Base-by-base conservation (phyloP, 208 protist genomes). In the Balamuthia mandrillaris region DNA sequence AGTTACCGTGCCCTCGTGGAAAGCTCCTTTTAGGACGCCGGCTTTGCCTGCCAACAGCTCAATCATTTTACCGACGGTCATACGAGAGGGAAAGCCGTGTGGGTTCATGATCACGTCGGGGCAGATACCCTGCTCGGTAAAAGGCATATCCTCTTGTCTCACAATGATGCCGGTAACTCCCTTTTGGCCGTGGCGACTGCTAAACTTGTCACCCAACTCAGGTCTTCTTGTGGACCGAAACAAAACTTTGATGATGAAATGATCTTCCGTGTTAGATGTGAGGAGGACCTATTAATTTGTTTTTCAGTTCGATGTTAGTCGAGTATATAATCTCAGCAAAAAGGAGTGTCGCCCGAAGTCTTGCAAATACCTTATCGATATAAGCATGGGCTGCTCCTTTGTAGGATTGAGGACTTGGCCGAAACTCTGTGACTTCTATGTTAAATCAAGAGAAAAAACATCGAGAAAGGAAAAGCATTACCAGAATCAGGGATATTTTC, bases 61-160 rank as follows among this genome's bases (percentile, higher is more conserved):
- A n/a, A 99, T 96, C 83, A 99, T 90, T 90, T 99, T 99, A 16
- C 98, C 99, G 9, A 99, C 97, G n/a, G 99, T 99, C 98, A 99
- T 99, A 83, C 99, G 97, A 83, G 96, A 98, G 21, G 99, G 99
- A 90, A 99, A 99, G 75, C 98, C 99, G 90, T 99, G 99, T 18
- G 99, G 99, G 90, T 99, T 99, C 98, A 99, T 99, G 91, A 99
- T 99, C 89, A 99, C 98, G 88, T 99, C 99, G 0, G 99, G 99
- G 61, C 90, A 97, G 39, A 93, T 88, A 51, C 90, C 91, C 7
- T 88, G 29, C 29, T n/a, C n/a, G 70, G 95, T 98, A 88, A 99
- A 99, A 6, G 98, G 98, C 96, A 99, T 96, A 92, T 99, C 98
- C 24, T 98, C 96, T 75, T 99, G 97, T 49, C 95, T 86, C 21